Base-by-base conservation (phyloP, 2,329 filamentous ascomycete genomes). In the Coleophoma crateriformis region DNA sequence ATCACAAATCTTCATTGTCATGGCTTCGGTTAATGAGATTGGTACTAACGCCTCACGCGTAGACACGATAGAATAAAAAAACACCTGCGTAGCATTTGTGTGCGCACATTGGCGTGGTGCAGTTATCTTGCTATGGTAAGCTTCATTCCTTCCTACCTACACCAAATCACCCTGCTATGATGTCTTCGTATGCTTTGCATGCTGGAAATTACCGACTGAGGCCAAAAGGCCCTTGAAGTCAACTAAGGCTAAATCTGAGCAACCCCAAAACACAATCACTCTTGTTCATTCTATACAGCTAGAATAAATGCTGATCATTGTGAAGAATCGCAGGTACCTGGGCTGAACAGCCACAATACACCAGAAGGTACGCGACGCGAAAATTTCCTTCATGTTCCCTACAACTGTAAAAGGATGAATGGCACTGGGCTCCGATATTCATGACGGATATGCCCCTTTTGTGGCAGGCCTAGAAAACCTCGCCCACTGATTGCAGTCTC, bases 391-490 rank as follows among this genome's bases (percentile, higher is more conserved):
- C n/a, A 39, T 44, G n/a, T 32, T 49, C 27, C 27, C 32, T 43
- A 49, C 48, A 52, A 55, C 56, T 54, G 45, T 59, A 47, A 57
- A 58, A 82, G 88, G 88, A 92, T 90, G 88, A 90, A 87, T 78
- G 88, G 90, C 90, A 96, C 90, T 96, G 90, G 90, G 90, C 90
- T 92, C 90, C 86, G 90, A 95, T 71, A 74, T 72, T 71, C 82
- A 83, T 90, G 90, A 90, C 76, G 88, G 90, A 83, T 81, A 87
- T 82, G 89, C 90, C 88, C 66, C 73, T 80, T 38, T 88, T 88
- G 89, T 72, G 90, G 88, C 90, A 95, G 90, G 90, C 90, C 89
- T 96, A 95, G 90, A 95, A 96, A 96, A 95, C 91, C 90, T 95
- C 84, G 90, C 88, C 90, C 88, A 92, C 90, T 95, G 90, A 95